Evolutionary conservation across 1,284 basidiomycete species (phyloP), one percentile per base, ranked within the genome.

Genomic region (Naganishia albida): DNA sequence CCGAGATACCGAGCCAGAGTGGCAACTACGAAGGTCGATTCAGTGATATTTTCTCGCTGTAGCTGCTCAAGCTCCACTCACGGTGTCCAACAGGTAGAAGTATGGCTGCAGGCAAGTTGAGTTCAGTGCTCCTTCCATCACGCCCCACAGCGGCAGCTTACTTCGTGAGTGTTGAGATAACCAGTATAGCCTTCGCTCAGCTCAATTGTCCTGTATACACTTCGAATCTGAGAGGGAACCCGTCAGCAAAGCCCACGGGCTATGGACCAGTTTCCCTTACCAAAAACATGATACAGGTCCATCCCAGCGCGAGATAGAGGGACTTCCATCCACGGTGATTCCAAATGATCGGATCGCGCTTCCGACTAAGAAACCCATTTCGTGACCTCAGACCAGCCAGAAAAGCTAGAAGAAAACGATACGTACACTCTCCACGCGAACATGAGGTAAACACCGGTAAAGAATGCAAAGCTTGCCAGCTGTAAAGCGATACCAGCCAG

Each of bases 61-160:
- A 40, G 18, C 12, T 23, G 20, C 15, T 23, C 6, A 26, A n/a
- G 18, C 25, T 23, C 2, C 10, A 66, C 68, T 64, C 2, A 77
- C 70, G 1, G 87, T 87, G 73, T 89, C 87, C 39, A 89, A 80
- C 1, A 77, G 83, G 70, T 88, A 88, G 78, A 89, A 89, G 72
- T 82, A 85, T 1, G 57, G 57, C 57, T 60, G 30, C 26, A 16
- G 25, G n/a, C 10, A 2, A 25, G 25, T 16, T 16, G 8, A 56
- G 7, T 6, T 7, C n/a, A 28, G 26, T 30, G 4, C 40, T 25
- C 23, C n/a, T 12, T 6, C 7, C 46, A 34, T 10, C 6, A 34
- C 10, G 34, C 34, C 34, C 10, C 6, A 34, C n/a, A 20, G 7
- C 10, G 20, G 6, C 20, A 25, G 39, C 46, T 26, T 39, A 75